These are phyloP conservation scores for Leishmania arabica DNA, from an alignment of 208 protist genomes.

Conservation along the genomic window DNA sequence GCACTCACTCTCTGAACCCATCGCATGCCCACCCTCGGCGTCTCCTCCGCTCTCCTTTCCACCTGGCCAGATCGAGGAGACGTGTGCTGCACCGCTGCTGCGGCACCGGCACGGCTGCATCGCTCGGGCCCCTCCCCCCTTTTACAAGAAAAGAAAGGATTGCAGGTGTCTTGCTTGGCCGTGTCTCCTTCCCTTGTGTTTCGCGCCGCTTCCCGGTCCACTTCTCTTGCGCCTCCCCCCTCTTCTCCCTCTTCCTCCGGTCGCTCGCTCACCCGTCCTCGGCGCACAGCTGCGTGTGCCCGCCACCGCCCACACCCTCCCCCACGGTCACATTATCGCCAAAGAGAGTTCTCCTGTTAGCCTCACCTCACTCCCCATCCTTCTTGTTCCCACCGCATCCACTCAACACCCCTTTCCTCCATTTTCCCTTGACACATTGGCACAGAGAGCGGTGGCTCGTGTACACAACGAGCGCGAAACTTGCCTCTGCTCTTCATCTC, in stretches of 20 bases:
- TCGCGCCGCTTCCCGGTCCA: neutral
- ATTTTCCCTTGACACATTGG: neutral
- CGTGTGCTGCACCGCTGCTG: neutral
- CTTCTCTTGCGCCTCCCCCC: neutral
- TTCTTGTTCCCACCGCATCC: neutral
- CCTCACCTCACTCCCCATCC: neutral
- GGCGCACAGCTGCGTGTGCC: neutral
- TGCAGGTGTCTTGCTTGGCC: neutral
- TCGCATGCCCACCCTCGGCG: neutral
- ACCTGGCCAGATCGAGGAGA: neutral
- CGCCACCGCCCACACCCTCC: neutral
- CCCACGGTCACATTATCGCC: neutral
- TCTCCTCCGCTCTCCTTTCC: neutral
- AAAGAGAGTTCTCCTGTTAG: neutral
- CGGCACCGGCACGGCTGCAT: neutral
- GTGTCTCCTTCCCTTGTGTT: neutral
- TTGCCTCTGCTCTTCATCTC: neutral
- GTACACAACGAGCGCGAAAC: neutral
- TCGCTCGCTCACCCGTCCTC: neutral
- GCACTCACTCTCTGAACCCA: neutral
- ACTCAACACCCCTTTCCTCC: neutral
- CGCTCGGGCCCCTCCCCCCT: neutral
- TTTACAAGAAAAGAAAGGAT: neutral
- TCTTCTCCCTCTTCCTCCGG: neutral
- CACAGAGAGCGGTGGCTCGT: neutral